Evolutionary conservation across 495 filamentous ascomycete species (phyloP), one percentile per base, ranked within the genome.

Genomic region (Penicillium coprophilum): DNA sequence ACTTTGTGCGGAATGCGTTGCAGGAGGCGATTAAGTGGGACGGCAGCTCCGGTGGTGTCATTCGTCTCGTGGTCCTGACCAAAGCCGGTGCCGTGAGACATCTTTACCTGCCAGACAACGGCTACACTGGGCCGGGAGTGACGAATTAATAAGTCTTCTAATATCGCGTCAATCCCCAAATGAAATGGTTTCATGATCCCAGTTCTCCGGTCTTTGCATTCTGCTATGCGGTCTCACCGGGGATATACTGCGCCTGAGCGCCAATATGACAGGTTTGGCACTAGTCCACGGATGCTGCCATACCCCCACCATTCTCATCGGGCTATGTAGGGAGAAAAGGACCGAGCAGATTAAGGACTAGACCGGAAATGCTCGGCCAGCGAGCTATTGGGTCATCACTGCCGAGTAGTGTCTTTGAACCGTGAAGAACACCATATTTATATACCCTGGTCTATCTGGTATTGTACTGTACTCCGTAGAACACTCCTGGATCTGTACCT

Each of bases 21-120:
- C 80, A 84, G 65, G 92, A 98, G 77, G 94, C 94, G 13, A 96
- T 98, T 80, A 96, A 96, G 76, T 97, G 94, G 94, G 94, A 98
- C 71, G 93, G 94, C 41, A 96, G 92, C 78, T 97, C 95, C 11
- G 94, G 94, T 51, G 94, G 95, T 71, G 94, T 98, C 45, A 98
- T 98, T 68, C 85, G 94, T 58, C 85, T 98, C 88, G 95, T 97
- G 50, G 94, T 98, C 49, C 74, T 98, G 77, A 98, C 94, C 52
- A 81, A 84, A 39, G 77, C 87, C 70, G 92, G 92, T n/a, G 92
- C 92, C 4, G 81, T 89, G 71, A 83, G 92, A 71, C 91, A 96
- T 72, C 72, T 96, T 63, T 96, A 96, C 71, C 77, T 96, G 68
- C 92, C 92, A 47, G 91, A 96, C 78, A 87, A 87, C 58, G 85